Evolutionary conservation across 2,329 filamentous ascomycete genomes (phyloP).

Genomic region (Fragosphaeria purpurea): DNA sequence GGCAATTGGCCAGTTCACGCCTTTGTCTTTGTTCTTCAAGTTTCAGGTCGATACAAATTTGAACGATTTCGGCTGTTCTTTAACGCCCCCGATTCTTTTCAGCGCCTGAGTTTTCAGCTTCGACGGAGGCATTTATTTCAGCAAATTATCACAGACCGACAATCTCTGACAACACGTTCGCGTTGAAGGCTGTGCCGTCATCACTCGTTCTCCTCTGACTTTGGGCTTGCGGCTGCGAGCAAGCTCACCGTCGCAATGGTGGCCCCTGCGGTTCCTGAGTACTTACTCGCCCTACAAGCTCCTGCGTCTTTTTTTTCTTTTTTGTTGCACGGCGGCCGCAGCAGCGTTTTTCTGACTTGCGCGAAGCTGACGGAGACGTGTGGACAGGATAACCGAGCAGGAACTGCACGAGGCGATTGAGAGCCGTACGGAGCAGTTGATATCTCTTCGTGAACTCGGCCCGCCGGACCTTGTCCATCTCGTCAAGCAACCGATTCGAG

Average conservation of each 20-base stretch:
- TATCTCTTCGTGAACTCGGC: constrained; percentile 80
- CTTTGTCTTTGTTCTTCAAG: too few species aligned
- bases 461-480: constrained; percentile 94
- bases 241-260: constrained; percentile 43
- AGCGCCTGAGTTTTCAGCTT: too few species aligned
- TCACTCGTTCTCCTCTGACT: neutral
- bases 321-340: neutral
- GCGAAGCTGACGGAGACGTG: constrained; percentile 12
- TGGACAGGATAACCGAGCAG: constrained; percentile 77
- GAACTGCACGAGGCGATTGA: constrained; percentile 86
- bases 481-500: constrained; percentile 60
- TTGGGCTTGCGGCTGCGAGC: constrained; percentile 1
- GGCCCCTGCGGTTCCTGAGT: constrained; percentile 68
- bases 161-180: too few species aligned
- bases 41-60: too few species aligned
- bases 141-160: too few species aligned
- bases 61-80: too few species aligned
- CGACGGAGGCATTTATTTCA: too few species aligned
- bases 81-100: too few species aligned
- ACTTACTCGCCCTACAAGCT: constrained; percentile 24
- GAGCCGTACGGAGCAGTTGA: constrained; percentile 79
- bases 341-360: neutral
- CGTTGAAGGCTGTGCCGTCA: too few species aligned
- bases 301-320: neutral
- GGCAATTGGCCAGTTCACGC: too few species aligned